Conservation (phyloP, 352 stramenopile genomes). For the Globisporangium splendens region DNA sequence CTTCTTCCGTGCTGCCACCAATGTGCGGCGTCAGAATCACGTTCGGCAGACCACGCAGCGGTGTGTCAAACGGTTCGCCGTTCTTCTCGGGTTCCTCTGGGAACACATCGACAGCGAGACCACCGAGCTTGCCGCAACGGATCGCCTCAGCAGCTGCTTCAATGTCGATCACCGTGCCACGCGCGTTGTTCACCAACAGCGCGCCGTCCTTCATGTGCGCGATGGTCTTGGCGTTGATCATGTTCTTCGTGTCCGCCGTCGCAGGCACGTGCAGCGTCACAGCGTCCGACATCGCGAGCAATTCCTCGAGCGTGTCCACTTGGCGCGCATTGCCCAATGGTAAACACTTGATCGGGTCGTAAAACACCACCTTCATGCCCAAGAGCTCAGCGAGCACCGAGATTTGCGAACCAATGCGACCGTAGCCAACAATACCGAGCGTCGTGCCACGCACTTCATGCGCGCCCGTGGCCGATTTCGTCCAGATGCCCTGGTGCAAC, state of each 20-base stretch:
- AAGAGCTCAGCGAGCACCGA: conserved; percentile 81
- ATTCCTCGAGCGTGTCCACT: conserved; percentile 80
- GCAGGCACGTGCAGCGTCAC: conserved; percentile 96
- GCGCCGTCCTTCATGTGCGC: conserved; percentile 90
- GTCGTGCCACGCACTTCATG: conserved; percentile 83
- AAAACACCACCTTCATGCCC: conserved; percentile 94
- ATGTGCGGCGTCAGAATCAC: conserved; percentile 95
- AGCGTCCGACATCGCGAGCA: conserved; percentile 87
- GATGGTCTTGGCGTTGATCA: conserved; percentile 90
- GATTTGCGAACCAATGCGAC: conserved; percentile 79
- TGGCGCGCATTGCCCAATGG: conserved; percentile 76
- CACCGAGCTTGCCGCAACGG: conserved; percentile 75
- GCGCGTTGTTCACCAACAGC: conserved; percentile 94
- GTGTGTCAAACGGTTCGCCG: conserved; percentile 77
- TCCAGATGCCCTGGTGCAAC: conserved; percentile 73
- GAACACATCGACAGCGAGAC: conserved; percentile 89
- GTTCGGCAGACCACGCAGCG: conserved; percentile 90
- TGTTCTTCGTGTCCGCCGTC: conserved; percentile 90
- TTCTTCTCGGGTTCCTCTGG: conserved; percentile 86
- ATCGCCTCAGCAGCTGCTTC: conserved; percentile 90
- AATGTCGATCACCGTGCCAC: conserved; percentile 93
- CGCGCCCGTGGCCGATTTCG: conserved; percentile 69
- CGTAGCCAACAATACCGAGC: conserved; percentile 77
- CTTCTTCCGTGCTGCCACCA: conserved; percentile 94
- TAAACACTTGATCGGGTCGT: conserved; percentile 88